Conservation (phyloP, 306 rosid genomes). For the Vachellia collinsii region DNA sequence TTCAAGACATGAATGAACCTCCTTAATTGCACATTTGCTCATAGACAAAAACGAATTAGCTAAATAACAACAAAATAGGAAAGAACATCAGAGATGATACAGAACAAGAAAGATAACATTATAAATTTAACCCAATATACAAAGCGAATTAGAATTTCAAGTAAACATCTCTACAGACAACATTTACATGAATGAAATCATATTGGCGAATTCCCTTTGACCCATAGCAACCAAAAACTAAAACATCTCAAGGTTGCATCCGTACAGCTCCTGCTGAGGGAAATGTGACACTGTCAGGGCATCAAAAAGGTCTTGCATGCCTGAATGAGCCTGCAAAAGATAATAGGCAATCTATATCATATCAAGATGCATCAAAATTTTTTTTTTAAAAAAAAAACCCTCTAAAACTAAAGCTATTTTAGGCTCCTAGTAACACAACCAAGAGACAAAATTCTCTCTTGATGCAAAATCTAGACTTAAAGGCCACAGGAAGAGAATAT, state of each 20-base stretch:
- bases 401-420: neutral
- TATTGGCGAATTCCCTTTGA: neutral
- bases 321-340: slow-evolving; percentile 23
- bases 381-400: neutral
- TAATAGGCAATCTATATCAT: neutral
- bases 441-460: no score
- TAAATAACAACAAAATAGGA: neutral
- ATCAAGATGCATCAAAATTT: neutral
- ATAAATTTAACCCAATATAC: neutral
- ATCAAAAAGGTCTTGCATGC: neutral
- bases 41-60: neutral
- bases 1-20: neutral
- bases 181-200: neutral
- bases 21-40: neutral
- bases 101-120: neutral
- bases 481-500: neutral
- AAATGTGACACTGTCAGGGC: neutral
- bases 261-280: slow-evolving; percentile 21
- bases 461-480: no score
- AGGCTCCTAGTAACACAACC: neutral
- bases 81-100: neutral
- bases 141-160: neutral
- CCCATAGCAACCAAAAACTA: neutral
- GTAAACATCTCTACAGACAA: neutral
- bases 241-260: slow-evolving; percentile 5